Base-by-base conservation (phyloP, 192 early-diverging fungal genomes). In the Globomyces pollinis-pini region DNA sequence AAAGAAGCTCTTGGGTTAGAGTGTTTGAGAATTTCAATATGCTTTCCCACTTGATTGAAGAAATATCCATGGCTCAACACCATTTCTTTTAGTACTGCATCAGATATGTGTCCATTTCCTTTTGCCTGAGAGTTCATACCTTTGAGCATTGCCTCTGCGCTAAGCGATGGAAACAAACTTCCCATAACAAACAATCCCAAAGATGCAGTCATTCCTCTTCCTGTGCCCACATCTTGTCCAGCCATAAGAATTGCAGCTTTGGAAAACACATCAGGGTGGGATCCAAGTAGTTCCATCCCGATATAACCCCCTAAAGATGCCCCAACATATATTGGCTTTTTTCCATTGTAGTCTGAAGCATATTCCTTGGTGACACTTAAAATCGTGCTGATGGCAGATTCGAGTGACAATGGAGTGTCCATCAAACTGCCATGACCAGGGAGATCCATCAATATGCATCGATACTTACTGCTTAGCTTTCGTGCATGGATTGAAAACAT, bases 211-310 rank as follows among this genome's bases (percentile, higher is more conserved):
- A 15, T 28, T 18, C 63, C 61, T 29, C 59, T 18, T 4, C 50
- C 50, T 6, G 15, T 9, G 9, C 63, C 63, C 20, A 65, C 63
- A 12, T 30, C 20, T 1, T 65, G 63, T 18, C 63, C 63, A 16
- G 41, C 43, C 63, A 65, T 65, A 21, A 3, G 13, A 9, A 65
- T 65, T 12, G 65, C 33, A 31, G 60, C 63, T 23, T n/a, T 7
- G 3, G 9, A 13, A 54, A 65, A 65, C 33, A 65, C 6, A 24
- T 51, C 31, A 2, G 62, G 62, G 35, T 50, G 42, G 7, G 9
- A 11, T n/a, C 60, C 63, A 16, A 65, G 63, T 7, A 65, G 24
- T 41, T 65, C 63, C 63, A 65, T 65, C 6, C 63, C 63, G 31
- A 65, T 65, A 30, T 65, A 65, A 2, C 58, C 63, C 12, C 63